Conservation (phyloP, 441 rosid species). For the Populus trichocarpa region DNA sequence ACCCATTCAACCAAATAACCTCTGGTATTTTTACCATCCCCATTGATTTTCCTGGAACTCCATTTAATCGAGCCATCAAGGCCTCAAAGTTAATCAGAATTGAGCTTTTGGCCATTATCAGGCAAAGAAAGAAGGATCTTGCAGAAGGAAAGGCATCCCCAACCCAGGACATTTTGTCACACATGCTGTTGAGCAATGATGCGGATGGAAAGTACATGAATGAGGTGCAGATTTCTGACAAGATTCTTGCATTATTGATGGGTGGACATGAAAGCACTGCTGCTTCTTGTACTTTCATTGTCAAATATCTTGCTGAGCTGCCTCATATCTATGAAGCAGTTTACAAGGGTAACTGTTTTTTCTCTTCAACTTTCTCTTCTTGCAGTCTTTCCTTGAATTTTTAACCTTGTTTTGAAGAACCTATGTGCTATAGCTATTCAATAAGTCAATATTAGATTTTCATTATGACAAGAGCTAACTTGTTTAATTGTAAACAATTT, state of each 20-base stretch:
- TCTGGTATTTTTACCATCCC: constrained; percentile 36
- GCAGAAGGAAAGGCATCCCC: constrained; percentile 15
- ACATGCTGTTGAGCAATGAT: constrained; percentile 30
- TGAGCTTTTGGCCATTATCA: constrained; percentile 26
- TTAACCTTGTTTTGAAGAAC: too few relatives aligned
- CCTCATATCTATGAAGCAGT: constrained; percentile 39
- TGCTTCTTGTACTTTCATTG: constrained; percentile 34
- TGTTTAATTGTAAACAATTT: background rate
- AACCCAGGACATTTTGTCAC: constrained; percentile 34
- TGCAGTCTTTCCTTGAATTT: too few relatives aligned
- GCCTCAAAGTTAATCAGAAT: constrained; percentile 27
- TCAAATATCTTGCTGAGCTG: constrained; percentile 37
- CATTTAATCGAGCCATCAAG: constrained; percentile 33
- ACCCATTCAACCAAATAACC: constrained; percentile 20
- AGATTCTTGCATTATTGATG: constrained; percentile 38
- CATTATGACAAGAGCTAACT: background rate
- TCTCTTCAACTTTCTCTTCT: too few relatives aligned
- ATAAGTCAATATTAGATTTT: too few relatives aligned
- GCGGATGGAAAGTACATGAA: constrained; percentile 24
- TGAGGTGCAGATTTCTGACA: constrained; percentile 36
- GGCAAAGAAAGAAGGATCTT: constrained; percentile 26
- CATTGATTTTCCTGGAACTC: constrained; percentile 40
- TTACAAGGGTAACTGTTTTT: constrained; percentile 9
- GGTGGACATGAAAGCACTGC: constrained; percentile 51
- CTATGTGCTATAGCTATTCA: too few relatives aligned